These are phyloP conservation scores for Vigna hirtella DNA, from an alignment of 306 rosid genomes.

Conservation along the genomic window DNA sequence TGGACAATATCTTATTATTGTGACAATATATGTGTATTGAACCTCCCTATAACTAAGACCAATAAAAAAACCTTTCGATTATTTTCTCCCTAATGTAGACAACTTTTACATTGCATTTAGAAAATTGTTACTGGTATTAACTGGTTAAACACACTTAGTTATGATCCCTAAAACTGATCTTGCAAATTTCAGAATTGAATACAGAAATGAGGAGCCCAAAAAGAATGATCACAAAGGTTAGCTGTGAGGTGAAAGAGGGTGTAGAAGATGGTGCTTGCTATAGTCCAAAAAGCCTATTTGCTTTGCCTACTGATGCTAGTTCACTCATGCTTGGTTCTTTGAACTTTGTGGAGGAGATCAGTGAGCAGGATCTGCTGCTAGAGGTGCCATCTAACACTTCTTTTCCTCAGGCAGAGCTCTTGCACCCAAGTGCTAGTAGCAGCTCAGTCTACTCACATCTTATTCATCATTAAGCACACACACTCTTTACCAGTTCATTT, in stretches of 20 bases:
- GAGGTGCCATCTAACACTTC: constrained; percentile 87
- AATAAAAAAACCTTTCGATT: constrained; percentile 17
- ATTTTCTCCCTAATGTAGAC: constrained; percentile 1
- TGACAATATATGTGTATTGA: no score
- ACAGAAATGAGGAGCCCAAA: constrained; percentile 85
- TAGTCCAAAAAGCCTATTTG: constrained; percentile 87
- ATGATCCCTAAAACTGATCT: constrained; percentile 35
- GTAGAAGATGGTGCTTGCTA: constrained; percentile 73
- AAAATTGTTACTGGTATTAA: not conserved
- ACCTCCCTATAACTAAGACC: not conserved
- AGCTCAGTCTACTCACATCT: constrained; percentile 67
- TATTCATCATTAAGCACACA: constrained; percentile 52
- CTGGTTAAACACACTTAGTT: constrained; percentile 7
- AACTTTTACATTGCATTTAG: not conserved
- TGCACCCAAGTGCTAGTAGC: constrained; percentile 74
- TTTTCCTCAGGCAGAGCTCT: constrained; percentile 92
- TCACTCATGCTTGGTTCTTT: constrained; percentile 70
- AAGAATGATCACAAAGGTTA: constrained; percentile 58
- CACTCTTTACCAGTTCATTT: not conserved
- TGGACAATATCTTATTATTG: no score
- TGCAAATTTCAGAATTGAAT: constrained; percentile 74
- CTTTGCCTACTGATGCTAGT: constrained; percentile 83
- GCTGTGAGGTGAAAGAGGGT: constrained; percentile 66
- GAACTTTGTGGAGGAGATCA: constrained; percentile 70
- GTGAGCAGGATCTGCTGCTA: constrained; percentile 81